Percentiles rank a stretch among this genome's conserved stretches.
phyloP scores from a whole-genome alignment of 192 early-diverging fungal species.

The Glomus cerebriforme region DNA sequence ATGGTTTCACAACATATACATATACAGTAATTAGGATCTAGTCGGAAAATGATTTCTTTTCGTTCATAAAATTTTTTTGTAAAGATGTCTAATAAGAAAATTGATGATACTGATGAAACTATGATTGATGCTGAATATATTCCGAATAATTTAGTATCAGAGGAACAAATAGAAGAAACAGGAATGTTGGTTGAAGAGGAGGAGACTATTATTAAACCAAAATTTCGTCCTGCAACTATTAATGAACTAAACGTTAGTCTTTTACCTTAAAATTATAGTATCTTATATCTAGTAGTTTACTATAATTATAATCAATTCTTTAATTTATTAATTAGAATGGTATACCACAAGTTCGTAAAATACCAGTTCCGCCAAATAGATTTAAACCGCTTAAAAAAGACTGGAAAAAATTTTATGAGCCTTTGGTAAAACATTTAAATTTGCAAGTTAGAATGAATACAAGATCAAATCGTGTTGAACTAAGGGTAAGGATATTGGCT shows the following conservation, averaged over 20 bases:
- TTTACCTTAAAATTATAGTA: too few relatives aligned
- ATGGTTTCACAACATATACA: too few relatives aligned
- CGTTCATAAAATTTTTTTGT: neutral
- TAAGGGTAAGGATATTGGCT: conserved; percentile 55
- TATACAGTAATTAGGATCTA: too few relatives aligned
- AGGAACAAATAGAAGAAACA: neutral
- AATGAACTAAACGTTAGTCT: neutral
- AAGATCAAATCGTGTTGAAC: conserved; percentile 85
- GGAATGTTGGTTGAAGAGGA: neutral
- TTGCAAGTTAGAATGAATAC: conserved; percentile 96
- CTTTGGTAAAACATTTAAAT: conserved; percentile 93
- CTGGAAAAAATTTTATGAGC: conserved; percentile 97
- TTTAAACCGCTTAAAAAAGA: conserved; percentile 87
- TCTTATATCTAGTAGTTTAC: too few relatives aligned
- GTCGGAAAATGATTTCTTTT: neutral
- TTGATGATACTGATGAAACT: neutral
- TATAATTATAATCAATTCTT: neutral
- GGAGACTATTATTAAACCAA: neutral
- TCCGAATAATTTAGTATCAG: neutral
- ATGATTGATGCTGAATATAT: neutral
- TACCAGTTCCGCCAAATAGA: conserved; percentile 94
- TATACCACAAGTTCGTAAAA: conserved; percentile 65
- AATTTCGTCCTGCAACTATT: neutral
- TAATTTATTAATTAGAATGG: conserved; percentile 20
- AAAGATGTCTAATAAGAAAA: neutral